A percentile compares a stretch with the other conserved stretches of the same genome.
Conservation (phyloP, 2,329 filamentous ascomycete species). For the Amylocarpus encephaloides region DNA sequence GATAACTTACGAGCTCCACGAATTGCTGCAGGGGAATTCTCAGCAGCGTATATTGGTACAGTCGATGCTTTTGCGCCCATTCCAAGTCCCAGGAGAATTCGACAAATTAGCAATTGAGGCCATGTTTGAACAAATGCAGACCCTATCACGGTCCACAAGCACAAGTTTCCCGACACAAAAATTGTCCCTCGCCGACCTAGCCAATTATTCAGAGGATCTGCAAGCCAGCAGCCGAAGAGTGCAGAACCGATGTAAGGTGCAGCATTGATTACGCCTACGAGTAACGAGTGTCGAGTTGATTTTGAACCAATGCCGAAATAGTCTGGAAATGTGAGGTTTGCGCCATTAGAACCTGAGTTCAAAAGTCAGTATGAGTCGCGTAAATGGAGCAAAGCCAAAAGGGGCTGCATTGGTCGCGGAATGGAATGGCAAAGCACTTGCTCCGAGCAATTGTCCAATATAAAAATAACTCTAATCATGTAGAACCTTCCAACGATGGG, state of each 20-base stretch:
- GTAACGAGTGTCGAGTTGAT: constrained; percentile 7
- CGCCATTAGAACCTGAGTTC: constrained; percentile 42
- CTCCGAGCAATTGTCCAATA: background rate
- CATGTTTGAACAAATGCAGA: constrained; percentile 49
- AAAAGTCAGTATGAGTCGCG: background rate
- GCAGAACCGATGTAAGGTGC: constrained; percentile 46
- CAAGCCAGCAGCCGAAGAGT: constrained; percentile 56
- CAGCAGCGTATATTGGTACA: constrained; percentile 64
- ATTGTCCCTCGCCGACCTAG: constrained; percentile 63
- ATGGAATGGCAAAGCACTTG: background rate
- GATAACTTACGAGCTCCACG: constrained; percentile 37
- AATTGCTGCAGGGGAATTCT: constrained; percentile 46
- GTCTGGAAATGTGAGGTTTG: constrained; percentile 35
- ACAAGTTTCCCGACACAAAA: constrained; percentile 60
- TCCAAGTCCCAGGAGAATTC: constrained; percentile 66
- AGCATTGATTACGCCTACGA: constrained; percentile 60
- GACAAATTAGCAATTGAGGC: constrained; percentile 63
- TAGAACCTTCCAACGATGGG: no score
- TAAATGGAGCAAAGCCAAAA: background rate
- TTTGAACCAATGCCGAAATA: constrained; percentile 45
- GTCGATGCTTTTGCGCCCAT: constrained; percentile 66
- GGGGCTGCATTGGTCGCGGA: background rate
- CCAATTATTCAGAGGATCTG: constrained; percentile 62
- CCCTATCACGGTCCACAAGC: constrained; percentile 34
- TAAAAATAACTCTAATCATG: no score